Base-by-base conservation (phyloP, 495 filamentous ascomycete genomes). In the Tricharina praecox region DNA sequence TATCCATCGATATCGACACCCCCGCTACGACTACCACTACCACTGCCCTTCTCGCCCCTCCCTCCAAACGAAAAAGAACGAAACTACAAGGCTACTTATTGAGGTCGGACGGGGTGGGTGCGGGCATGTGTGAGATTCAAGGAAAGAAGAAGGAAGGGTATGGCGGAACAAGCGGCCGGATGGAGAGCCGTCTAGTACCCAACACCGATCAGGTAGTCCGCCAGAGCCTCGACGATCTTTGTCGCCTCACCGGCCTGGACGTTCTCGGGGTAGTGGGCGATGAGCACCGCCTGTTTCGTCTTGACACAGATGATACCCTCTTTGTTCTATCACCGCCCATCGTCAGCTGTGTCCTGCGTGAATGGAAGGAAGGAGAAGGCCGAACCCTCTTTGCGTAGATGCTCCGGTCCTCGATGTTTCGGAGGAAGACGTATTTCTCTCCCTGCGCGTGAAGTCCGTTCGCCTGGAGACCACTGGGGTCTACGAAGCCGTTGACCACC, bases 301-400 rank as follows among this genome's bases (percentile, higher is more conserved):
- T 85, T 87, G 62, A 78, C 76, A 54, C 85, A 71, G 58, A 78
- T 66, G 55, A 90, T 64, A 49, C 90, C 90, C 55, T 76, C 76
- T 67, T 79, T 83, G 54, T 81, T 85, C 86, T 96, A 52, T 49
- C 30, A 19, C 28, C 32, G 35, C 7, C n/a, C 18, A 11, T 45
- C 23, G 3, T 44, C 35, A 34, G 20, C 21, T 40, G 21, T 40
- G 37, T 16, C 7, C 3, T 40, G 10, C 64, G 61, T 63, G 67
- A 66, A 52, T 42, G 66, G 60, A 58, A 50, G 48, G 51, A 16
- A 48, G 18, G 1, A 7, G 19, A 30, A 23, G 15, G n/a, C 56
- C 68, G 26, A 69, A 94, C 88, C 74, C 86, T 75, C 71, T 84
- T 83, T 51, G 72, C 82, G 65, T 93, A 92, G 51, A 95, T 62